A percentile compares a stretch with the other conserved stretches of the same genome.
phyloP scores from a whole-genome alignment of 78 protist genomes.

The slime mould (Dictyostelium discoideum) region dicty_2.7 NC_007089.4:295001-295500 shows the following conservation, averaged over 20 bases:
- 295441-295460: constrained; percentile 35
- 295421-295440: not conserved
- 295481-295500: constrained; percentile 87
- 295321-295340: constrained; percentile 86
- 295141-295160: too few relatives aligned
- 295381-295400: constrained; percentile 16
- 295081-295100: too few relatives aligned
- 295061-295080: too few relatives aligned
- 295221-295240: too few relatives aligned
- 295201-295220: too few relatives aligned
- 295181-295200: too few relatives aligned
- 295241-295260: constrained; percentile 1
- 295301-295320: constrained; percentile 79
- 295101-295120: too few relatives aligned
- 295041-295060: too few relatives aligned
- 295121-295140: too few relatives aligned
- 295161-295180: too few relatives aligned
- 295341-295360: constrained; percentile 84
- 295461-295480: constrained; percentile 38
- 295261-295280: not conserved
- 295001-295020: too few relatives aligned
- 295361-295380: constrained; percentile 6
- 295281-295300: constrained; percentile 32
- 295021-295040: too few relatives aligned
- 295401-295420: constrained; percentile 77